phyloP scores from a whole-genome alignment of 2,329 filamentous ascomycete genomes.

The Penicillium sp. region DNA sequence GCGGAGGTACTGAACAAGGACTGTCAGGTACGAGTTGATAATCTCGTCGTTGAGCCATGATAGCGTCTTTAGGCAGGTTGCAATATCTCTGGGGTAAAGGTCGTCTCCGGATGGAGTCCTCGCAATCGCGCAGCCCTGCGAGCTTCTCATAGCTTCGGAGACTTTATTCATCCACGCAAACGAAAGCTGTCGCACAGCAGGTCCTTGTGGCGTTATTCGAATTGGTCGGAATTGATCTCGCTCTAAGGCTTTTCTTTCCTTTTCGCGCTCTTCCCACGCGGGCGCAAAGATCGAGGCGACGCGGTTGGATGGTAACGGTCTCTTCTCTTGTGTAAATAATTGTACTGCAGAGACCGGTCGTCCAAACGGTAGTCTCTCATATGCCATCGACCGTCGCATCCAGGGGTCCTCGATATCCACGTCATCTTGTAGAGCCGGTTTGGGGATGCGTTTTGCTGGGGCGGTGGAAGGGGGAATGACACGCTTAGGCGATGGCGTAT shows the following conservation, averaged over 20 bases:
- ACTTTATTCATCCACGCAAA: slow-evolving; percentile 42
- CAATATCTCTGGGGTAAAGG: slow-evolving; percentile 40
- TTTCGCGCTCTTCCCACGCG: slow-evolving; percentile 33
- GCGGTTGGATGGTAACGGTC: slow-evolving; percentile 32
- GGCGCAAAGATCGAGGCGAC: slow-evolving; percentile 34
- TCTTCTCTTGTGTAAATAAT: slow-evolving; percentile 27
- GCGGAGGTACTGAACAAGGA: slow-evolving; percentile 46
- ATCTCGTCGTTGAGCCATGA: slow-evolving; percentile 53
- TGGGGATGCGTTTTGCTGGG: not conserved
- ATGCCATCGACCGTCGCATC: slow-evolving; percentile 16
- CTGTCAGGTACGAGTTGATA: slow-evolving; percentile 50
- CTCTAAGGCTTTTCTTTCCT: slow-evolving; percentile 27
- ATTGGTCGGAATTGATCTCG: slow-evolving; percentile 17
- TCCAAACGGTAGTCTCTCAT: slow-evolving; percentile 25
- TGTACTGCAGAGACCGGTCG: slow-evolving; percentile 36
- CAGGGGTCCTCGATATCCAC: slow-evolving; percentile 26
- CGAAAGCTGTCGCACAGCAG: slow-evolving; percentile 41
- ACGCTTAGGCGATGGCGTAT: not conserved
- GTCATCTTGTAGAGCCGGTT: slow-evolving; percentile 5
- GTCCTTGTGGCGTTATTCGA: slow-evolving; percentile 31
- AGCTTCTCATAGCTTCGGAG: slow-evolving; percentile 31
- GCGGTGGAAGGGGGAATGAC: not conserved
- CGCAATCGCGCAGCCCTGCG: slow-evolving; percentile 32
- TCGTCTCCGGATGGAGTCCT: slow-evolving; percentile 41
- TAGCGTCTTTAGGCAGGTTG: slow-evolving; percentile 39